Base-by-base conservation (phyloP, 2,329 filamentous ascomycete genomes). In the Colletotrichum musicola region DNA sequence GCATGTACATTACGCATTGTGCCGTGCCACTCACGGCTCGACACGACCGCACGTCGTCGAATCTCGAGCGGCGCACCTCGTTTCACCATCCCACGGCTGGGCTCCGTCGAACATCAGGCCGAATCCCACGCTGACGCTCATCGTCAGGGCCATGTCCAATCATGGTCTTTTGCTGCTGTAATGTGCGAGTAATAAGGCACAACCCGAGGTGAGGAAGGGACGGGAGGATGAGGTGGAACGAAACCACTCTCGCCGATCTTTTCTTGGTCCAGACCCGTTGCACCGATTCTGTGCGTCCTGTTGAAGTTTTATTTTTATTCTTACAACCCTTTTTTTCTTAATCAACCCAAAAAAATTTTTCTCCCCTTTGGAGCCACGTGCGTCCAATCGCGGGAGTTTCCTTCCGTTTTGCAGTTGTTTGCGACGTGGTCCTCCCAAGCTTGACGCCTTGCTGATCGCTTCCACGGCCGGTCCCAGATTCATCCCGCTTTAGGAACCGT, bases 1-100 rank as follows among this genome's bases (percentile, higher is more conserved):
- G 22, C 40, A 57, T 42, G 46, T 49, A 49, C 46, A 20, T 12
- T 22, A 42, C 42, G 46, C 49, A 14, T n/a, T 22, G 14, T 40
- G 10, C 14, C 22, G 30, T 64, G 53, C 64, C 64, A 68, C 30
- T 64, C 64, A 50, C 47, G 49, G 54, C 61, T 55, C 12, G 60
- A 58, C 64, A 68, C 64, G 53, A 64, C 54, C 60, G 57, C n/a
- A 49, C 30, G 40, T 64, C 60, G 54, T 64, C 64, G 60, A 64
- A 68, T 68, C 61, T 55, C 35, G 54, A 40, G 16, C 61, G 64
- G 61, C 40, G 35, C 53, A 27, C 30, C 30, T 35, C 30, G 60
- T 64, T 59, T 57, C 60, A 58, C 47, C 60, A 57, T 51, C 38
- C 46, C 25, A 49, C n/a, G 44, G 64, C 30, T 35, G 51, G 60